Base-by-base conservation (phyloP, 805 yeast species). In the Kazachstania psychrophila region DNA sequence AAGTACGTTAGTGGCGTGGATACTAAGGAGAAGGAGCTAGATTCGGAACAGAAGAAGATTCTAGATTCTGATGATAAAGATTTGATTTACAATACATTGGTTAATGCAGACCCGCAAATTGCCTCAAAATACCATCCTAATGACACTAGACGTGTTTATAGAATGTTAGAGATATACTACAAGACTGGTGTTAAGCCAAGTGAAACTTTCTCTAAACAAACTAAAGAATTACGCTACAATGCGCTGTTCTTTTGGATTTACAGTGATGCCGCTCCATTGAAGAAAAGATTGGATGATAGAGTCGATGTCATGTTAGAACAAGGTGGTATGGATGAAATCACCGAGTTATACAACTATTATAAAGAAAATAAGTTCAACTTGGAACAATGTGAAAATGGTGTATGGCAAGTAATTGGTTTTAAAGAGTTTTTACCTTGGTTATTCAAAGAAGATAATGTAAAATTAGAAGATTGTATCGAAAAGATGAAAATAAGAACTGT, bases 341-440 rank as follows among this genome's bases (percentile, higher is more conserved):
- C 69, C 7, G 72, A 75, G 38, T 53, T 89, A 49, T 75, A 73
- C 52, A 51, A 59, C 0, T 63, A 61, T 19, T 79, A 70, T 35
- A 36, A 42, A 23, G 34, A 40, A 32, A 46, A 61, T 5, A 32
- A 37, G 0, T 56, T 56, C 15, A 45, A 51, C 1, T 53, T 57
- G 5, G 54, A 49, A 16, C 75, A 80, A 8, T 61, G 74, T 39
- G 80, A 81, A 37, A 65, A 70, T 40, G 97, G 97, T 2, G 71
- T 89, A 0, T 87, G 87, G 87, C 97, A 92, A 61, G 95, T 84
- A 2, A 84, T 89, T 50, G 97, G 97, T 2, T 92, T 84, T 60
- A 84, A 85, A 54, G 95, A 86, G 51, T 86, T 86, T 52, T 52
- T 84, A 25, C 89, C 94, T 2, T 85, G 82, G 81, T 47, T 75